These are phyloP conservation scores for Geranium incanum DNA, from an alignment of 441 rosid species.

Conservation along the genomic window DNA sequence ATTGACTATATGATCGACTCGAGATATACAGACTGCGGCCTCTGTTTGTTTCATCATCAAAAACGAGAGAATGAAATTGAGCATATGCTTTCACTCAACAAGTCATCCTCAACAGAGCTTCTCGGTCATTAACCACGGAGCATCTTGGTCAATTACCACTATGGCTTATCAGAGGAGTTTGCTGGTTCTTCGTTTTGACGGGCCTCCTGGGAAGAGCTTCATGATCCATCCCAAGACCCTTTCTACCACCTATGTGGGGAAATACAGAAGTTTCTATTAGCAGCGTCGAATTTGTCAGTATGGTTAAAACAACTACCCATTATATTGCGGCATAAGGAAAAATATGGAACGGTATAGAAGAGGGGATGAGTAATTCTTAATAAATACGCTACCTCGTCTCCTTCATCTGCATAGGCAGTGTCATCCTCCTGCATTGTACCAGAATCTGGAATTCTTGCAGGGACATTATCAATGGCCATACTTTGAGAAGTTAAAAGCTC, in stretches of 20 bases:
- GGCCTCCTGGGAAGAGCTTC: conserved; percentile 97
- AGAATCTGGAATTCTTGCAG: conserved; percentile 48
- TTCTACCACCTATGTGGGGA: conserved; percentile 68
- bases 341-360: neutral
- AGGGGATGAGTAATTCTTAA: neutral
- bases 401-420: conserved; percentile 83
- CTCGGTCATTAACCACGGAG: neutral
- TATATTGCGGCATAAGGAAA: neutral
- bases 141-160: neutral
- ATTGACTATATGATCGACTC: conserved; percentile 33
- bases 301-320: neutral
- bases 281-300: neutral
- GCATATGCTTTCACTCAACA: conserved; percentile 13
- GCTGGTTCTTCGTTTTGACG: conserved; percentile 76
- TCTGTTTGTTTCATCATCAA: conserved; percentile 20
- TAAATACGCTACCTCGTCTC: conserved; percentile 70
- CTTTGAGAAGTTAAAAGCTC: conserved; percentile 84
- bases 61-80: conserved; percentile 10
- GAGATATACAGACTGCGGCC: conserved; percentile 39
- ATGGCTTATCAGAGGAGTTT: conserved; percentile 50
- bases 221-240: conserved; percentile 98
- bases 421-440: conserved; percentile 45
- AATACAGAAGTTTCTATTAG: neutral
- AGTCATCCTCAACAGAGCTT: conserved; percentile 13
- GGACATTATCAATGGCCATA: conserved; percentile 49